A percentile compares a stretch with the other conserved stretches of the same genome.
These are phyloP conservation scores for Friedmanniomyces simplex DNA, from an alignment of 495 filamentous ascomycete genomes.

Conservation along the genomic window DNA sequence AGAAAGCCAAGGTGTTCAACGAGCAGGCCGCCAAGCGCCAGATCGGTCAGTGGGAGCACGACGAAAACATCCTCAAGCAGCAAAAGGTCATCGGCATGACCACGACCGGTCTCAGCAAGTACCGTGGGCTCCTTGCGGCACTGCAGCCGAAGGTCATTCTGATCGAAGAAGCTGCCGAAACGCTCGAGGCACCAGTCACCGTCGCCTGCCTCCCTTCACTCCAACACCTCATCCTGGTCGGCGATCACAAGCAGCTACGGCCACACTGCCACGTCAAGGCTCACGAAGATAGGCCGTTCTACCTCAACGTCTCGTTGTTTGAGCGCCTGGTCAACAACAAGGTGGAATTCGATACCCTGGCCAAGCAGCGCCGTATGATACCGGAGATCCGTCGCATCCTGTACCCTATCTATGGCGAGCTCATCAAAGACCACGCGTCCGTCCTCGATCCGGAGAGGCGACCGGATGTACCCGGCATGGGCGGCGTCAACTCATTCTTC, in stretches of 20 bases:
- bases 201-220: constrained; percentile 56
- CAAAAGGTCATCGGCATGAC: constrained; percentile 63
- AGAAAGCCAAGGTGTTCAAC: constrained; percentile 36
- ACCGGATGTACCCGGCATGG: constrained; percentile 69
- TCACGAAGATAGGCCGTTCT: constrained; percentile 46
- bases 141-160: constrained; percentile 56
- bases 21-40: constrained; percentile 32
- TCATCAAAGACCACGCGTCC: constrained; percentile 56
- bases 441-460: constrained; percentile 43
- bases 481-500: constrained; percentile 53
- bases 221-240: constrained; percentile 65
- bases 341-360: constrained; percentile 52
- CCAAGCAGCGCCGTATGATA: constrained; percentile 59
- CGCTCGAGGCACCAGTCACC: constrained; percentile 54
- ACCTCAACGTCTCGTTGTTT: constrained; percentile 60
- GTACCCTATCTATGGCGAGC: constrained; percentile 54
- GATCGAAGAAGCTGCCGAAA: constrained; percentile 70
- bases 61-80: constrained; percentile 39
- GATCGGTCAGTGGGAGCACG: constrained; percentile 48
- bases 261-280: constrained; percentile 48
- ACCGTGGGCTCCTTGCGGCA: constrained; percentile 60
- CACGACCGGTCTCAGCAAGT: constrained; percentile 81
- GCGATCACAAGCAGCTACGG: constrained; percentile 65
- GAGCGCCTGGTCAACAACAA: constrained; percentile 66
- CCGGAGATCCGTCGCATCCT: constrained; percentile 58